Conservation (phyloP, 768 basidiomycete species). For the Mycena amicta region DNA sequence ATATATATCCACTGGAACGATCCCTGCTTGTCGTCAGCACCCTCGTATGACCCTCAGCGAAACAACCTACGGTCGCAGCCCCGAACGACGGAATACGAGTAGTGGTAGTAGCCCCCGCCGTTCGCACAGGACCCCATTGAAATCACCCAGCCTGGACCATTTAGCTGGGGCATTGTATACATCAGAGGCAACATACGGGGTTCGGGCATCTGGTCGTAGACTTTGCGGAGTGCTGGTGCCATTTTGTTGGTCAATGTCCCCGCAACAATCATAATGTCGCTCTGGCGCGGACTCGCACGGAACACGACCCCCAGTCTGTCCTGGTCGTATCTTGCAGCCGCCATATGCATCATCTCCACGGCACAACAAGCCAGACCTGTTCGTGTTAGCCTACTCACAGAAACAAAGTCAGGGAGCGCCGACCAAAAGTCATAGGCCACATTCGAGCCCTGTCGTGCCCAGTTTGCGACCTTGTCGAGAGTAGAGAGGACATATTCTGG, state of each 20-base stretch:
- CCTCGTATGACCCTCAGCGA: constrained; percentile 3
- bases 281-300: constrained; percentile 97
- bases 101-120: constrained; percentile 96
- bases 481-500: constrained; percentile 96
- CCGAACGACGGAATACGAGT: constrained; percentile 97
- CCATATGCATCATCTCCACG: constrained; percentile 99
- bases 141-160: constrained; percentile 85
- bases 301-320: constrained; percentile 97
- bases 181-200: constrained; percentile 60
- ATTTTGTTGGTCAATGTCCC: constrained; percentile 99
- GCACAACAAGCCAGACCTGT: constrained; percentile 97
- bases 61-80: constrained; percentile 87
- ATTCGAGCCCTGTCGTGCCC: constrained; percentile 97
- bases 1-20: constrained; percentile 98
- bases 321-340: constrained; percentile 97
- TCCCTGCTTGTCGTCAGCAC: constrained; percentile 50
- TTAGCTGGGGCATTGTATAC: constrained; percentile 3
- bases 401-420: constrained; percentile 14
- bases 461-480: constrained; percentile 94
- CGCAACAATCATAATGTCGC: constrained; percentile 98
- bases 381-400: constrained; percentile 2
- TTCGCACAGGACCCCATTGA: constrained; percentile 99
- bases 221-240: constrained; percentile 96
- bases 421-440: constrained; percentile 99
- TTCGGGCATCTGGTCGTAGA: constrained; percentile 98